These are phyloP conservation scores for Tagetes erecta DNA, from an alignment of 129 eudicot species.

Conservation along the genomic window DNA sequence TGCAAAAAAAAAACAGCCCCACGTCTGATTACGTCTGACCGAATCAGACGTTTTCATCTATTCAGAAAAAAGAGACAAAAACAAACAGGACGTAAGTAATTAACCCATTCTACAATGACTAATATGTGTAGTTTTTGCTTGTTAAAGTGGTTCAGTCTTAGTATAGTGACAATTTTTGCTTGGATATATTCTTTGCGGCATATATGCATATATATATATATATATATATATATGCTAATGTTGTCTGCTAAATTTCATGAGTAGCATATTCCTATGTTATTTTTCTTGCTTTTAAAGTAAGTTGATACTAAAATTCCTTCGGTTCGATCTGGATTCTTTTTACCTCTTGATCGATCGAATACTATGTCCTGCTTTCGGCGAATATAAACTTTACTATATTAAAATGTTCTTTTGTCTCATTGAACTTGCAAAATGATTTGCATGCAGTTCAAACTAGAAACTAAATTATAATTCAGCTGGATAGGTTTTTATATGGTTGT, in stretches of 20 bases:
- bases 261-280: background rate
- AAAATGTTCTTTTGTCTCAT: background rate
- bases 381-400: background rate
- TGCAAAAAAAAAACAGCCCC: too few species aligned
- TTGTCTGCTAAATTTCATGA: background rate
- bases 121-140: too few species aligned
- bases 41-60: too few species aligned
- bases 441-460: background rate
- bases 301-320: slow-evolving; percentile 8
- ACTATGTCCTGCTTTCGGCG: background rate
- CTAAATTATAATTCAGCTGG: too few species aligned
- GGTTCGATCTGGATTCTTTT: slow-evolving; percentile 1
- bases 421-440: background rate
- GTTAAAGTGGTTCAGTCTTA: too few species aligned
- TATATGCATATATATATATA: background rate
- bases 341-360: background rate
- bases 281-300: background rate
- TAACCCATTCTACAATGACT: too few species aligned
- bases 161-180: too few species aligned
- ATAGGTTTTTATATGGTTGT: too few species aligned
- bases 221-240: too few species aligned
- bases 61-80: too few species aligned
- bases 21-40: too few species aligned
- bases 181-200: slow-evolving; percentile 26
- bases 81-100: too few species aligned